Percentiles rank a stretch among this genome's conserved stretches.
Evolutionary conservation across 225 moss, liverwort and hornwort genomes (phyloP).

Genomic region (Rhytidiadelphus loreus): DNA sequence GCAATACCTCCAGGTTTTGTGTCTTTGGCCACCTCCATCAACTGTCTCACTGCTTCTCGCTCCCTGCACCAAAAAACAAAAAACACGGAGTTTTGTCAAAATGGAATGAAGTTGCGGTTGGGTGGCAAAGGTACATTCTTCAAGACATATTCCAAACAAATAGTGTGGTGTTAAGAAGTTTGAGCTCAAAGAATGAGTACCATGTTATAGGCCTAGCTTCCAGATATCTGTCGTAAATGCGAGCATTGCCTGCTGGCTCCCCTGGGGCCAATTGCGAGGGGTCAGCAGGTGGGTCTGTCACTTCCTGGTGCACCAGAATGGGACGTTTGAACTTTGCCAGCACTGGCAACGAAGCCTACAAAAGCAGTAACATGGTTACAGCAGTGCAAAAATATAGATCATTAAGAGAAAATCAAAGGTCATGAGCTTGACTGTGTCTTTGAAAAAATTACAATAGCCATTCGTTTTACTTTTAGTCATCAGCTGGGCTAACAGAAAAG

Average conservation of each 20-base stretch:
- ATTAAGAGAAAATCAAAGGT: background rate
- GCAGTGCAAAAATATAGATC: background rate
- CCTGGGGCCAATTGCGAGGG: constrained; percentile 31
- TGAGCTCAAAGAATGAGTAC: background rate
- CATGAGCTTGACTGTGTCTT: background rate
- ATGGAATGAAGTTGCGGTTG: background rate
- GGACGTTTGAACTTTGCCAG: constrained; percentile 84
- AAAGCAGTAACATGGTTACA: background rate
- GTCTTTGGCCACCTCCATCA: constrained; percentile 79
- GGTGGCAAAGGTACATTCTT: background rate
- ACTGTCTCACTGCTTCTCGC: constrained; percentile 67
- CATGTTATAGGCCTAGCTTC: constrained; percentile 61
- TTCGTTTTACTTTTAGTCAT: background rate
- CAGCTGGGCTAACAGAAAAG: background rate
- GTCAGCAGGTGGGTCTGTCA: constrained; percentile 51
- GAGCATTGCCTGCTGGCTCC: constrained; percentile 40
- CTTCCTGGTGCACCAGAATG: constrained; percentile 87
- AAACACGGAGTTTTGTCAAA: background rate
- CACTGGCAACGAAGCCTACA: constrained; percentile 75
- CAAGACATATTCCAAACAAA: background rate
- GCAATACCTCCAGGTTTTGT: constrained; percentile 55
- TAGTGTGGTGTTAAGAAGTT: background rate
- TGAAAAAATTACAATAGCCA: background rate
- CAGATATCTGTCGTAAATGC: constrained; percentile 60
- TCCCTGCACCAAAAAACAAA: constrained; percentile 41